Conservation (phyloP, 192 early-diverging fungal genomes). For the Rhizophagus sp. region DNA sequence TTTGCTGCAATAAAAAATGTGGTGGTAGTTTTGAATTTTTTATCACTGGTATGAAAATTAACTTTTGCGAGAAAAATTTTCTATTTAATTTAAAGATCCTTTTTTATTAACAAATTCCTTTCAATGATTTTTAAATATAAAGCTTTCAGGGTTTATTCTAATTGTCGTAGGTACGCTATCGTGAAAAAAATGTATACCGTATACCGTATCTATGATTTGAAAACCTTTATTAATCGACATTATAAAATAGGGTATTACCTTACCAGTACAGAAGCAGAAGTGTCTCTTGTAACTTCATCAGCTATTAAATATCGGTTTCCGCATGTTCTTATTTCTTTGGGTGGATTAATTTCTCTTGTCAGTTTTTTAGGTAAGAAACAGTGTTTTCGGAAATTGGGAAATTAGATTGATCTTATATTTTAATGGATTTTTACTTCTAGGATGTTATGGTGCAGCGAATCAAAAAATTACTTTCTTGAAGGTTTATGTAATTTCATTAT, state of each 20-base stretch:
- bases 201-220: not conserved
- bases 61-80: not conserved
- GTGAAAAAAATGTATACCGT: not conserved
- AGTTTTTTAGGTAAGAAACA: not conserved
- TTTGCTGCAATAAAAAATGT: not conserved
- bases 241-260: not conserved
- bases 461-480: not conserved
- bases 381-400: not conserved
- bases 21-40: not conserved
- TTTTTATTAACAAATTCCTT: not conserved
- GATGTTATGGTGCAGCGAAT: slow-evolving; percentile 4
- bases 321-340: not conserved
- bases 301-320: not conserved
- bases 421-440: not conserved
- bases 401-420: not conserved
- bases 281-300: not conserved
- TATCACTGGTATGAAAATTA: slow-evolving; percentile 5
- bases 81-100: not conserved
- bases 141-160: slow-evolving; percentile 8
- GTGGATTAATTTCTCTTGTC: slow-evolving; percentile 12
- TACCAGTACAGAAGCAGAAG: not conserved
- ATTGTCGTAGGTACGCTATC: not conserved
- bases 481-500: not conserved
- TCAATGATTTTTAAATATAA: not conserved
- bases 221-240: not conserved